Evolutionary conservation across 2,329 filamentous ascomycete genomes (phyloP).

Genomic region (Pyrenophora tritici-repentis): DNA sequence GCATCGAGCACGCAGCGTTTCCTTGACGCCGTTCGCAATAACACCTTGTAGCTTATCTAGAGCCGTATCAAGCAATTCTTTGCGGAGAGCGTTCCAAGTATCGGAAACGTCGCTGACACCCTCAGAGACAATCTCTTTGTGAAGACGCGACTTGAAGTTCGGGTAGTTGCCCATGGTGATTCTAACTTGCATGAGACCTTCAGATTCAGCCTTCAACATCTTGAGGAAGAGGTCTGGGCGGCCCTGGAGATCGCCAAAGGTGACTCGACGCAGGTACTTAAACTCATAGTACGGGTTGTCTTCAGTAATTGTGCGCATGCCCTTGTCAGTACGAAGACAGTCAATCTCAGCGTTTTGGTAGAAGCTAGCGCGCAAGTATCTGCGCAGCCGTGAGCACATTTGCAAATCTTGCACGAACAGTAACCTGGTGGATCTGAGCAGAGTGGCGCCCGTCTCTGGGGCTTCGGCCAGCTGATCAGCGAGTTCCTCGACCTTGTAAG

Average conservation of each 20-base stretch:
- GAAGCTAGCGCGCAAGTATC: conserved; percentile 80
- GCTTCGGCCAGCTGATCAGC: conserved; percentile 69
- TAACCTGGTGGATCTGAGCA: conserved; percentile 78
- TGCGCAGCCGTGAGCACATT: conserved; percentile 85
- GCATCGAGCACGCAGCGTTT: conserved; percentile 86
- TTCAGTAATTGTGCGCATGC: conserved; percentile 89
- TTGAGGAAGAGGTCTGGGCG: conserved; percentile 90
- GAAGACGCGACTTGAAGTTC: conserved; percentile 76
- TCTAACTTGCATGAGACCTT: conserved; percentile 85
- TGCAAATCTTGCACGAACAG: conserved; percentile 92
- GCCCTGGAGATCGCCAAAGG: conserved; percentile 77
- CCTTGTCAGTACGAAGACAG: conserved; percentile 91
- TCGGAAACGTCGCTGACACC: conserved; percentile 95
- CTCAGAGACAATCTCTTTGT: conserved; percentile 86
- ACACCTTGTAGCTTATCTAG: conserved; percentile 80
- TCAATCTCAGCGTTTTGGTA: conserved; percentile 85
- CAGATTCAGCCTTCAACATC: conserved; percentile 96
- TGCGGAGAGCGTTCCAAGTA: conserved; percentile 88
- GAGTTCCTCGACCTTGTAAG: conserved; percentile 79
- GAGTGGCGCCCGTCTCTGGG: conserved; percentile 68
- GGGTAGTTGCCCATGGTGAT: conserved; percentile 77
- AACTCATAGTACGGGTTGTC: conserved; percentile 97
- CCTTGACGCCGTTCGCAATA: conserved; percentile 91
- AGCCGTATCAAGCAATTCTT: conserved; percentile 81
- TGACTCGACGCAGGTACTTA: conserved; percentile 92